Percentiles rank a stretch among this genome's conserved stretches.
Conservation (phyloP, 2,329 filamentous ascomycete species). For the Xylaria sp. region DNA sequence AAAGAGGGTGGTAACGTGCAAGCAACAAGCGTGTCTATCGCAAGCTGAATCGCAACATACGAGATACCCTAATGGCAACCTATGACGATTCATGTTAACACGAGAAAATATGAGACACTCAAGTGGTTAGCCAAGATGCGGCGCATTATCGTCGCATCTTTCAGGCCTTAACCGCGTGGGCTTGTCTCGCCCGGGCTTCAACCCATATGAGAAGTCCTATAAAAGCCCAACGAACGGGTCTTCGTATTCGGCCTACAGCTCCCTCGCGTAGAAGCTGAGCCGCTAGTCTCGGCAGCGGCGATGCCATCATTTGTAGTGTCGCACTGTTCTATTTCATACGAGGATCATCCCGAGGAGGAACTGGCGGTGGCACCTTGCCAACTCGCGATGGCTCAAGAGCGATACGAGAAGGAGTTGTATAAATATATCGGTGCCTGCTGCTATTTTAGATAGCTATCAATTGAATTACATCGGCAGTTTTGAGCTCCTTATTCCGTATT, state of each 20-base stretch:
- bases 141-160: neutral
- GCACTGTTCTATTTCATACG: neutral
- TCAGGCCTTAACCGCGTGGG: slow-evolving; percentile 4
- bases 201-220: neutral
- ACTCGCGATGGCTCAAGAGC: neutral
- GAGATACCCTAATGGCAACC: neutral
- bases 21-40: neutral
- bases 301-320: neutral
- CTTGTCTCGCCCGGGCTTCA: neutral
- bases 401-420: slow-evolving; percentile 2
- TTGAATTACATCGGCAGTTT: neutral
- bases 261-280: slow-evolving; percentile 6
- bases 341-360: slow-evolving; percentile 2
- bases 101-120: neutral
- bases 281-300: slow-evolving; percentile 1
- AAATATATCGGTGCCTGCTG: neutral
- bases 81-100: neutral
- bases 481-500: neutral
- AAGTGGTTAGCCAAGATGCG: slow-evolving; percentile 2
- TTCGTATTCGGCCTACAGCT: slow-evolving; percentile 16
- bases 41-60: neutral
- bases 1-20: neutral
- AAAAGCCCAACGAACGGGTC: neutral
- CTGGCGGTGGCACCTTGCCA: neutral
- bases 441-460: neutral